These are phyloP conservation scores for Saitoella complicata DNA, from an alignment of 805 yeast genomes.

Conservation along the genomic window DNA sequence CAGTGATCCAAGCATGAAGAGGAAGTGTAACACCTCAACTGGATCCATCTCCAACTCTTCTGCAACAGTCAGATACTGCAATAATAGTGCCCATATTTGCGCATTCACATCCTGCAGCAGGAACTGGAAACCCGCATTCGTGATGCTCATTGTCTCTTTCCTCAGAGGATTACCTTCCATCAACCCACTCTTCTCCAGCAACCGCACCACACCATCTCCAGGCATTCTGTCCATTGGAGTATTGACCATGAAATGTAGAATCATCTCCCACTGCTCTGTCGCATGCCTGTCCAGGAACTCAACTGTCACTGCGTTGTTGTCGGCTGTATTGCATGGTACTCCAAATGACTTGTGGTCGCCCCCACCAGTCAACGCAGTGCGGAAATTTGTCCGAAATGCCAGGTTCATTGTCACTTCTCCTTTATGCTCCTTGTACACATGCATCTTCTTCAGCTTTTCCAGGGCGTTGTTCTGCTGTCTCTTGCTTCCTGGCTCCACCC, in stretches of 20 bases:
- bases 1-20: conserved; percentile 81
- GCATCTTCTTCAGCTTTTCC: conserved; percentile 57
- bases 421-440: conserved; percentile 46
- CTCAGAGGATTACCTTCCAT: conserved; percentile 33
- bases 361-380: conserved; percentile 75
- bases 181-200: conserved; percentile 64
- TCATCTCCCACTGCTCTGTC: conserved; percentile 80
- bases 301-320: conserved; percentile 40
- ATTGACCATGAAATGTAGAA: conserved; percentile 94
- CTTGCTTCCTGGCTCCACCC: conserved; percentile 43
- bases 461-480: conserved; percentile 59
- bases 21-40: conserved; percentile 85
- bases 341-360: conserved; percentile 57
- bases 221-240: conserved; percentile 58
- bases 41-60: conserved; percentile 82
- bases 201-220: conserved; percentile 61
- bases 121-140: conserved; percentile 88
- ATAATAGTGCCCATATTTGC: conserved; percentile 81
- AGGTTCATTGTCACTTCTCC: conserved; percentile 44
- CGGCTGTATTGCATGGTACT: conserved; percentile 40
- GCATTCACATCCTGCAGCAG: conserved; percentile 81
- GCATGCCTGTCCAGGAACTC: conserved; percentile 66
- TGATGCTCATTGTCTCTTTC: conserved; percentile 28
- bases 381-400: conserved; percentile 56
- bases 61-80: conserved; percentile 76